Evolutionary conservation across 331 rosid species (phyloP), one percentile per base, ranked within the genome.

Genomic region (Malus hybrid): DNA sequence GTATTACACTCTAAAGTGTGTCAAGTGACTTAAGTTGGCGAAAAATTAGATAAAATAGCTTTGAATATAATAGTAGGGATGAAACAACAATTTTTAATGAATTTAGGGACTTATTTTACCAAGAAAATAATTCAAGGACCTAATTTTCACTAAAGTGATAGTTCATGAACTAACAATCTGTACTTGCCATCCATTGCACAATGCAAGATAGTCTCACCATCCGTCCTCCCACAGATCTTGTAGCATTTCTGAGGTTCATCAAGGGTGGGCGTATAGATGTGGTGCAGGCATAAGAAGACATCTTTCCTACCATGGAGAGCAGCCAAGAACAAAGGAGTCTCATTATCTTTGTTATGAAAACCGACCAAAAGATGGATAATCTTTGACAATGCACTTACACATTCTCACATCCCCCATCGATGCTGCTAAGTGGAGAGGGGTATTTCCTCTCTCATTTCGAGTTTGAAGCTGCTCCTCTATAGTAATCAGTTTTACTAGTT

Each of bases 261-360:
- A 1, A 9, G 4, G 6, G 32, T 31, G 4, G 32, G 32, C 32
- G 2, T 22, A 13, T 62, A 74, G n/a, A 54, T 7, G 33, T 3
- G 0, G 34, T 86, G 92, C 36, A 88, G 89, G 50, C 7, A 20
- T 7, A 78, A 73, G 18, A 90, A 88, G 18, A 83, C 85, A 0
- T 72, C 11, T 60, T 32, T 83, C 20, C 61, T 70, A n/a, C 89
- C 93, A 39, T 64, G 27, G 1, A 76, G 75, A 54, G 85, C 90
- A 1, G 96, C 89, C 68, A 86, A 9, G 75, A 84, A 90, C 11
- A 90, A 76, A 57, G 96, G 90, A 0, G 89, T 86, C 83, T 86
- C 90, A 0, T 70, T 78, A 0, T 83, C 83, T 4, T 6, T 5
- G 79, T 90, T 90, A 5, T 73, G 76, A n/a, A 4, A 10, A 12